Evolutionary conservation across 2,329 filamentous ascomycete genomes (phyloP), one percentile per base, ranked within the genome.

Genomic region (Cyphellophora europaea): DNA sequence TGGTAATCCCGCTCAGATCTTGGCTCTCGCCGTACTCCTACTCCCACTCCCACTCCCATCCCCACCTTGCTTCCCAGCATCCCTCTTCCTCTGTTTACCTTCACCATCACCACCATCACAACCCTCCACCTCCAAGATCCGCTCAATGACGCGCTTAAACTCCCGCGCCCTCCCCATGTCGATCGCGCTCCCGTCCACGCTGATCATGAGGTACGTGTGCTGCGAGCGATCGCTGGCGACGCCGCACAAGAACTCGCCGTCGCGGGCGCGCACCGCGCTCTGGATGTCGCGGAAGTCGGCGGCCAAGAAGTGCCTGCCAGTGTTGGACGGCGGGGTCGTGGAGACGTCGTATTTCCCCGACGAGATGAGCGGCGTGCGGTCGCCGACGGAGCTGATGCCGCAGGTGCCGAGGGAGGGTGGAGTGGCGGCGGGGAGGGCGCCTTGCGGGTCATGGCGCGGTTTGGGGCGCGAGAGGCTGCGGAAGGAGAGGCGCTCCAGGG

Each of bases 231-330:
- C 39, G 6, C 45, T 42, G 11, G 34, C 30, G n/a, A 38, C 38
- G 6, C 45, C 45, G 11, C 43, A 40, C 16, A 48, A 35, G 27
- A 48, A 48, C 30, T 48, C 45, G 3, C 45, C 45, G 28, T 48
- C 39, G 12, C 45, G 35, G 6, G 45, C 43, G 25, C 45, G 37
- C 2, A 48, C 43, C n/a, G 33, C 36, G 12, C 38, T 44, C 14
- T 39, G 16, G 8, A 44, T 32, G 6, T 37, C 37, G 11, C 41
- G 35, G 29, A 48, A 44, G 25, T 46, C 43, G 5, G 39, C 41
- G 2, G 37, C 33, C 3, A 48, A 6, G 16, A 44, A 37, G 11
- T 31, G 29, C n/a, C n/a, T n/a, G n/a, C n/a, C n/a, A n/a, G n/a
- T n/a, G n/a, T n/a, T n/a, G n/a, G n/a, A n/a, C n/a, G n/a, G n/a